Percentiles rank a stretch among this genome's conserved stretches.
Conservation (phyloP, 148 eudicot species). For the Mesembryanthemum crystallinum region DNA sequence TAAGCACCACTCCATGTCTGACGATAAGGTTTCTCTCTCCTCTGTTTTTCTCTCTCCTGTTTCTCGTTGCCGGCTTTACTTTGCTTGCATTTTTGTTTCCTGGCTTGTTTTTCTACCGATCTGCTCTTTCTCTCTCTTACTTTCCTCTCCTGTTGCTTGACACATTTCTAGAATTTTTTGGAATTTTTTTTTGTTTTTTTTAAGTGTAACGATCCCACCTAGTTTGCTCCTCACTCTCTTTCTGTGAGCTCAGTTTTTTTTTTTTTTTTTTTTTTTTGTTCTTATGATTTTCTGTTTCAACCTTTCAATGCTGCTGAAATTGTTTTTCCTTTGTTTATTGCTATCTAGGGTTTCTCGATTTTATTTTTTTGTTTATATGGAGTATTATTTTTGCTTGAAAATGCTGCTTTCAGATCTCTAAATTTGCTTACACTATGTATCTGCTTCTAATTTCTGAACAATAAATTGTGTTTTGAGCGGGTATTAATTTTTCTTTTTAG, state of each 20-base stretch:
- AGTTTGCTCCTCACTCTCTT: background rate
- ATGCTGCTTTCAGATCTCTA: slow-evolving; percentile 17
- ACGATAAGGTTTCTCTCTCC: slow-evolving; percentile 41
- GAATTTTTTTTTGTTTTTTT: background rate
- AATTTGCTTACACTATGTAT: background rate
- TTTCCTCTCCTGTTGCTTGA: background rate
- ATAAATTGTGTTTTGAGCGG: background rate
- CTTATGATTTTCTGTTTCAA: background rate
- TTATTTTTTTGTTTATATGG: background rate
- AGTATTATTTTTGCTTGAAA: background rate
- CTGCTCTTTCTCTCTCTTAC: background rate
- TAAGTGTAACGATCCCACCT: background rate
- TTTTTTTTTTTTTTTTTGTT: background rate
- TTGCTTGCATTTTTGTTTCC: slow-evolving; percentile 16
- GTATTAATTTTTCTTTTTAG: slow-evolving; percentile 8
- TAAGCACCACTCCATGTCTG: slow-evolving; percentile 22
- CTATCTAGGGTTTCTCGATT: background rate
- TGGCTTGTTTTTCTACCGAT: no score
- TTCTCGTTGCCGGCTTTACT: background rate
- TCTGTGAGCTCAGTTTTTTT: background rate
- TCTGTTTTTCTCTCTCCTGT: background rate
- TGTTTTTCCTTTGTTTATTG: background rate
- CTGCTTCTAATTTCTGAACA: no score
- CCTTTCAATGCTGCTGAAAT: background rate
- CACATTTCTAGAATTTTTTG: background rate